A percentile compares a stretch with the other conserved stretches of the same genome.
phyloP scores from a whole-genome alignment of 106 monocot species.

The Agapanthus africanus region DNA sequence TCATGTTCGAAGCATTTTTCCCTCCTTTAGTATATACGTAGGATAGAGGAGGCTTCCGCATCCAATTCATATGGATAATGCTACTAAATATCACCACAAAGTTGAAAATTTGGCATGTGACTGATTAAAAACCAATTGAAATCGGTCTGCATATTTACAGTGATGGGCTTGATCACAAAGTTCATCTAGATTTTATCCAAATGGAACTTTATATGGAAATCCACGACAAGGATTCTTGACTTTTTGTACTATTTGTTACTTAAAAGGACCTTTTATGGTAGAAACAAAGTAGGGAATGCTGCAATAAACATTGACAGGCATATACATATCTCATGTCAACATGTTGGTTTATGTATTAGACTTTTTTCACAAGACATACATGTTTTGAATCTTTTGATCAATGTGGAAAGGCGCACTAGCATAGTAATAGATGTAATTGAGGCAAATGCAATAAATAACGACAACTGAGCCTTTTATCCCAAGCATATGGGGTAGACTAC shows the following conservation, averaged over 20 bases:
- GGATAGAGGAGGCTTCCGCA: not conserved
- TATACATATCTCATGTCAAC: no score
- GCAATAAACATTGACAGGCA: no score
- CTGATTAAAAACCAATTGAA: not conserved
- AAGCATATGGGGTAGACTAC: no score
- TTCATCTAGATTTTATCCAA: not conserved
- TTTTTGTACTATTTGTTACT: not conserved
- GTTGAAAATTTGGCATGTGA: not conserved
- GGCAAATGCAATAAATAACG: no score
- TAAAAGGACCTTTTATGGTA: not conserved
- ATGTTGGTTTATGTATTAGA: no score
- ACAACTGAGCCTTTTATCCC: no score
- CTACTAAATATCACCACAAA: not conserved
- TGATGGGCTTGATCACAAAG: not conserved
- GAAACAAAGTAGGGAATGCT: no score
- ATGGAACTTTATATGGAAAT: not conserved
- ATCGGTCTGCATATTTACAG: not conserved
- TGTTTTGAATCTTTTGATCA: no score
- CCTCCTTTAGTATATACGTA: not conserved
- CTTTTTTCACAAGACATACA: no score
- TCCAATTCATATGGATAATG: not conserved
- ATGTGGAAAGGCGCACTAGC: no score
- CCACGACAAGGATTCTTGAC: no score
- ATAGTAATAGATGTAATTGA: no score
- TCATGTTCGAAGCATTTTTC: not conserved